Evolutionary conservation across 2,329 filamentous ascomycete genomes (phyloP), one percentile per base, ranked within the genome.

Genomic region (Fusarium sp.): DNA sequence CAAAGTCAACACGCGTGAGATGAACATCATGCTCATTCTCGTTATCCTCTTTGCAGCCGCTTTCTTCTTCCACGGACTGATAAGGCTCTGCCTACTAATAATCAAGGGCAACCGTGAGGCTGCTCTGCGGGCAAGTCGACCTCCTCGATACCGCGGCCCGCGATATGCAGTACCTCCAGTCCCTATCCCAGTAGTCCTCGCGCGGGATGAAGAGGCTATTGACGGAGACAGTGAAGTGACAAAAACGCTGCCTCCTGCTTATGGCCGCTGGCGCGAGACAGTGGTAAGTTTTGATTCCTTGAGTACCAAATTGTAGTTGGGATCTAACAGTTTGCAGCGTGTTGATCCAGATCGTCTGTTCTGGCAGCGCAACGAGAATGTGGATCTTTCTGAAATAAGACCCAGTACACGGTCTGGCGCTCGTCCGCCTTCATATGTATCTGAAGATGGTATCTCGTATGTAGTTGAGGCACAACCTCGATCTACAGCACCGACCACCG

Each of bases 201-300:
- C 90, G 4, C 86, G 88, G 43, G 93, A 96, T 75, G 92, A 94
- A 75, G 92, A 94, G 75, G 86, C 88, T 20, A 86, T 82, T 3
- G 87, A 86, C 6, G 78, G 85, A 56, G 85, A 87, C 60, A 86
- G 84, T 53, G 86, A 88, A 62, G 81, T 86, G 0, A 81, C 82
- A 44, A 89, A 90, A 73, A 70, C 85, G 22, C 88, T 90, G 11
- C 94, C 94, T 6, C 94, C 94, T 0, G 93, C 93, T 4, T 97
- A 97, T 77, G 94, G 94, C 0, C 82, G 94, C 2, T 97, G 93
- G 92, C 86, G 93, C 55, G 90, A 91, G 78, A 95, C 91, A 75
- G 92, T 96, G 80, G 91, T 93, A 86, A 79, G 90, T 89, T 49
- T 3, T 30, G 27, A 22, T 13, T 45, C 4, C 8, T 8, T 9